Base-by-base conservation (phyloP, 176 grass and related monocot species). In the Chloris gayana region DNA sequence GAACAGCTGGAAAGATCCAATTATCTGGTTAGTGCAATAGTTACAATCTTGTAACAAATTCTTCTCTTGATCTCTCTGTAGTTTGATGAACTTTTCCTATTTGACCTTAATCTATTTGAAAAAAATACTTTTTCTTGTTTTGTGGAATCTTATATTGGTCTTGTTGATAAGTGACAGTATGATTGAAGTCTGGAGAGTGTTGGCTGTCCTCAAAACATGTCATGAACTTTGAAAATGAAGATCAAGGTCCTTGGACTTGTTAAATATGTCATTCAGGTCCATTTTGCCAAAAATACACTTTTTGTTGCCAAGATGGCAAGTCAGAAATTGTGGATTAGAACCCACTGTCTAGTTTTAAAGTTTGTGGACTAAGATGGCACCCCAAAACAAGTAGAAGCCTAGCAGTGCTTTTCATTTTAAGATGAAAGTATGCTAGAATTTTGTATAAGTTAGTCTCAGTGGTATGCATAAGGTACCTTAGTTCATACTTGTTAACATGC, bases 1-100 rank as follows among this genome's bases (percentile, higher is more conserved):
- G 95, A 89, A 70, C 44, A 66, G 18, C 31, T 98, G 95, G 95
- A 95, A 86, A 64, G 92, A 98, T 60, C 86, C 92, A 56, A 91
- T 98, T 51, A 95, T 95, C 81, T 93, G 90, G 95, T 98, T 85
- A 88, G 77, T 78, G 70, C 57, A 71, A 26, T 13, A 63, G 38
- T 77, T 64, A 18, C 1, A 32, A 24, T 78, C 37, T 35, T 47
- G 29, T n/a, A 71, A 5, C 54, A 27, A 5, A 15, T 75, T 66
- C 14, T 87, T 13, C 29, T 69, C 22, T 14, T 60, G 22, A 45
- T 62, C 29, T 60, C 5, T 1, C 29, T 37, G 22, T 67, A 60
- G 19, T 65, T 27, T 76, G 12, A 34, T 69, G 14, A 45, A 32
- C 41, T 25, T 39, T 67, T 38, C 64, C 18, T 38, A n/a, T 12